These are phyloP conservation scores for Penicillium dipodomyicola DNA, from an alignment of 495 filamentous ascomycete species.

Conservation along the genomic window DNA sequence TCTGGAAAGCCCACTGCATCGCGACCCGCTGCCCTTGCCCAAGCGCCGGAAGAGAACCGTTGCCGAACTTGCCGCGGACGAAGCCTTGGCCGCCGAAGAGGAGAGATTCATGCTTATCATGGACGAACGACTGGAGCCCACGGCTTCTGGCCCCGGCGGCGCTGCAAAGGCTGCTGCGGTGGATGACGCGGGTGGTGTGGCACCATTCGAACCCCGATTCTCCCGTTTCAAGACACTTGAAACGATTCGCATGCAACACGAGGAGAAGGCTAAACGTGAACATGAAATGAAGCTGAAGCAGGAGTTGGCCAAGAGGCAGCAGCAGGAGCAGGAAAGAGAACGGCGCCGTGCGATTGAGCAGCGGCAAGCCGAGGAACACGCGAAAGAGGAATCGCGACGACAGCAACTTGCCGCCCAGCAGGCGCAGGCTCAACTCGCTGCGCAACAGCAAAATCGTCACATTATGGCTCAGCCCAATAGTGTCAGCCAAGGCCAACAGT, in stretches of 20 bases:
- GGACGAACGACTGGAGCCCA: conserved; percentile 75
- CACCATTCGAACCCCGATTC: conserved; percentile 79
- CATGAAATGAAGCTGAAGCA: conserved; percentile 63
- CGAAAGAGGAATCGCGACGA: conserved; percentile 45
- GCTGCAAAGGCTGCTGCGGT: conserved; percentile 62
- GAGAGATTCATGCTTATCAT: conserved; percentile 90
- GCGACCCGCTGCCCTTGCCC: conserved; percentile 69
- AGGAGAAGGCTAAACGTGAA: conserved; percentile 64
- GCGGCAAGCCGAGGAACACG: conserved; percentile 50
- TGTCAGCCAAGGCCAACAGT: conserved; percentile 66
- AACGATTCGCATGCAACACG: conserved; percentile 73
- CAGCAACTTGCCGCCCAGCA: conserved; percentile 48
- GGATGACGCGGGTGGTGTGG: conserved; percentile 68
- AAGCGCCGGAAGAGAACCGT: conserved; percentile 91
- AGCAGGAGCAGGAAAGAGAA: conserved; percentile 47
- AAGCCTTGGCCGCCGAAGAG: conserved; percentile 82
- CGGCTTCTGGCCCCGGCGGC: conserved; percentile 53
- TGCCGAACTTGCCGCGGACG: conserved; percentile 90
- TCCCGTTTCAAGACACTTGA: conserved; percentile 87
- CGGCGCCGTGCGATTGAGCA: conserved; percentile 42
- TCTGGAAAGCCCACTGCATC: conserved; percentile 72
- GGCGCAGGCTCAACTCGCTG: conserved; percentile 49
- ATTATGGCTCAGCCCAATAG: conserved; percentile 54
- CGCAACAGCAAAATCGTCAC: conserved; percentile 48
- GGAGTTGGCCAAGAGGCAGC: conserved; percentile 46